A percentile compares a stretch with the other conserved stretches of the same genome.
These are phyloP conservation scores for Ormosia semicastrata DNA, from an alignment of 306 rosid genomes.

Conservation along the genomic window DNA sequence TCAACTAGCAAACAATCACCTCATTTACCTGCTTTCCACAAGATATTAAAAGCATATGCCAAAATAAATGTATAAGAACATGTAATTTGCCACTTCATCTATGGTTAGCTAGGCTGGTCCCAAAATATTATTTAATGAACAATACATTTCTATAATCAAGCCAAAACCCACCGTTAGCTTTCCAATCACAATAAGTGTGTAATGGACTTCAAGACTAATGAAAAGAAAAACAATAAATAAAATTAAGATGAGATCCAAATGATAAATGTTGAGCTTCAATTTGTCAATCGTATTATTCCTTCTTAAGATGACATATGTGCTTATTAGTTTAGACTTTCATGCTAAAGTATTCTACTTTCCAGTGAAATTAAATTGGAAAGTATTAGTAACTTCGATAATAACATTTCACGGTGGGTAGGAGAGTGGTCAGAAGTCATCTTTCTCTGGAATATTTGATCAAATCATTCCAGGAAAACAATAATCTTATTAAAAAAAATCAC, in stretches of 20 bases:
- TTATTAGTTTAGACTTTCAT: background rate
- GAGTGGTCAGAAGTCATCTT: background rate
- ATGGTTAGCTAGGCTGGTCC: background rate
- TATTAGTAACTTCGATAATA: background rate
- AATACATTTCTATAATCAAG: conserved; percentile 3
- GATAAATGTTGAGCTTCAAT: background rate
- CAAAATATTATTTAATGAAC: background rate
- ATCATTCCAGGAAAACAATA: background rate
- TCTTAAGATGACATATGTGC: background rate
- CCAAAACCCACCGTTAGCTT: background rate
- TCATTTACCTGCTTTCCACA: background rate
- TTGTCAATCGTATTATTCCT: background rate
- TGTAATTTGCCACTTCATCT: background rate
- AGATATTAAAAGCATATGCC: background rate
- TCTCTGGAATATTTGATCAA: conserved; percentile 14
- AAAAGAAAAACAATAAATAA: conserved; percentile 1
- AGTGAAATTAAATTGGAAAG: background rate
- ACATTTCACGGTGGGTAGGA: background rate
- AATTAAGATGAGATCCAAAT: conserved; percentile 1
- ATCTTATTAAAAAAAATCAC: background rate
- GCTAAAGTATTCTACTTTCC: conserved; percentile 8
- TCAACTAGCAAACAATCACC: background rate
- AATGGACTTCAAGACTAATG: conserved; percentile 14
- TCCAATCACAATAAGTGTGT: background rate
- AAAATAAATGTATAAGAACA: background rate